Evolutionary conservation across 768 basidiomycete genomes (phyloP), one percentile per base, ranked within the genome.

Genomic region (Rhodotorula graminis): DNA sequence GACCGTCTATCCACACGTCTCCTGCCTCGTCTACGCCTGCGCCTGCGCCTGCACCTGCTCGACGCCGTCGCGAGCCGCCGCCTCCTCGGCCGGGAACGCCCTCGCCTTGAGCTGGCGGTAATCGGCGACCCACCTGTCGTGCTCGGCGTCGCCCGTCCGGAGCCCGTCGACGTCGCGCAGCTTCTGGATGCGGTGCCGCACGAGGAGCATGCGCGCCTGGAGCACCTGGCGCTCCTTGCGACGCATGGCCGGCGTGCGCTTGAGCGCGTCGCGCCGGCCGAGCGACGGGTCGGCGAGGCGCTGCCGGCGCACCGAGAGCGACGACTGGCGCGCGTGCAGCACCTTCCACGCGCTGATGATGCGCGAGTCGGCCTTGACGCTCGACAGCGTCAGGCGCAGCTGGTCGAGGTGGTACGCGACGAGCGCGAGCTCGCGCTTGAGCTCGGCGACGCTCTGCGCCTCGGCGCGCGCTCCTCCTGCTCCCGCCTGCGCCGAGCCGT

Each of bases 181-280:
- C 56, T 68, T 69, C 29, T 25, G 29, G 61, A 75, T 56, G 25
- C 67, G 49, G 64, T 71, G 56, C 25, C 62, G 49, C 15, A 64
- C 64, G 40, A 71, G 49, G n/a, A 62, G 19, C 50, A 69, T 65
- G 49, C 58, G 42, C 37, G 25, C 23, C n/a, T 65, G 49, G 44
- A 71, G 61, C 42, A 75, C 70, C 49, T 64, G 64, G n/a, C 64
- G 55, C 61, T 65, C 67, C 49, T 69, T 69, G 14, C 67, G 15
- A 50, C 61, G 27, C n/a, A 71, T n/a, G 31, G 44, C 64, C 10
- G 60, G 64, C 0, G 64, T 64, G 1, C 37, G 55, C 14, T 23
- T 8, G 9, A 58, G 50, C 5, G 31, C 47, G 11, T 56, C 62
- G 8, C 52, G 46, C 42, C 52, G 57, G 14, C n/a, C 29, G 19